Percentiles rank a stretch among this genome's conserved stretches.
These are phyloP conservation scores for Podaxis pistillaris DNA, from an alignment of 768 basidiomycete species.

Conservation along the genomic window DNA sequence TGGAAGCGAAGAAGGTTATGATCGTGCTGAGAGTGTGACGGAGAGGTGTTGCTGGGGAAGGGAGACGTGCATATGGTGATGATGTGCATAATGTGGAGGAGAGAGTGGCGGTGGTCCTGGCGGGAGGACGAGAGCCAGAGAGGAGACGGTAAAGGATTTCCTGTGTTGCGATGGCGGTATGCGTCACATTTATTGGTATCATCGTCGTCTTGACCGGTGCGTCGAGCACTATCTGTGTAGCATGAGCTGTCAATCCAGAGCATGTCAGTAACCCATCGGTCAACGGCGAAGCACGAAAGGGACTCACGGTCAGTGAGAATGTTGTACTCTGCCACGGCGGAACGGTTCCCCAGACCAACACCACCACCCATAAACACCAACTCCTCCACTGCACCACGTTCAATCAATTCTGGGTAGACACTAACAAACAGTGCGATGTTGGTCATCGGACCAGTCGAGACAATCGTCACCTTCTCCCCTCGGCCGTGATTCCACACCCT, in stretches of 20 bases:
- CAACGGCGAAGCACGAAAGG: neutral
- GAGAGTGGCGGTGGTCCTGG: neutral
- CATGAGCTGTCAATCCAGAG: conserved; percentile 55
- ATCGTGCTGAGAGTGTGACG: conserved; percentile 75
- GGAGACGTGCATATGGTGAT: conserved; percentile 24
- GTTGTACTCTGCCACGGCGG: conserved; percentile 81
- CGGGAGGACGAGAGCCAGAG: conserved; percentile 20
- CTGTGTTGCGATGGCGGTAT: conserved; percentile 73
- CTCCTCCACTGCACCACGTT: conserved; percentile 49
- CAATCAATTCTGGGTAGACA: conserved; percentile 50
- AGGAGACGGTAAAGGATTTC: conserved; percentile 54
- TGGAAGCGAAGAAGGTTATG: conserved; percentile 68
- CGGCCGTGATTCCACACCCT: conserved; percentile 54
- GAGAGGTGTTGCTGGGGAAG: conserved; percentile 42
- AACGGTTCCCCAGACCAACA: conserved; percentile 79
- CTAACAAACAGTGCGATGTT: conserved; percentile 71
- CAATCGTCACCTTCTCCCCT: conserved; percentile 62
- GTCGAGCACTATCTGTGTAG: conserved; percentile 78
- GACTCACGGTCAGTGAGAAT: conserved; percentile 79
- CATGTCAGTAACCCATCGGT: neutral
- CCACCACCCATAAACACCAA: conserved; percentile 93
- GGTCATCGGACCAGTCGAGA: conserved; percentile 84
- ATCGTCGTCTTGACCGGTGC: conserved; percentile 65
- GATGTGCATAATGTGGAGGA: neutral
- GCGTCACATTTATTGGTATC: conserved; percentile 89